Evolutionary conservation across 352 stramenopile genomes (phyloP).

Genomic region (Pseudoperonospora humuli): DNA sequence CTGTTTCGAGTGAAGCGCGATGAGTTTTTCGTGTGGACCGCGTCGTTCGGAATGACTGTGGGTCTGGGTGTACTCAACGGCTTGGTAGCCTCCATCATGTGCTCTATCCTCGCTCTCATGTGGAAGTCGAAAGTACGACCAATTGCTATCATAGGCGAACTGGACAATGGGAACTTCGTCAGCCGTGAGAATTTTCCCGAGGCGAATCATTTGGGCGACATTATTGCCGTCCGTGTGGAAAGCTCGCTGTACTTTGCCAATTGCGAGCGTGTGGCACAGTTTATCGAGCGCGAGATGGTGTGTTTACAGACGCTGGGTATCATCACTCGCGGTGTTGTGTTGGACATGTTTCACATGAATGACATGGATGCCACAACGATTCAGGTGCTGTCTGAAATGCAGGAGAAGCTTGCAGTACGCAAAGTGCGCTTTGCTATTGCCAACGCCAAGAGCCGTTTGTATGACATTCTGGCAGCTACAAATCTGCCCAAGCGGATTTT

Average conservation of each 20-base stretch:
- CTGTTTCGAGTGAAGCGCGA: slow-evolving; percentile 13
- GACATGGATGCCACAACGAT: slow-evolving; percentile 20
- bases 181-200: slow-evolving; percentile 11
- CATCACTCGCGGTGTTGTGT: slow-evolving; percentile 9
- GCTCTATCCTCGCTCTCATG: slow-evolving; percentile 12
- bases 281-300: slow-evolving; percentile 13
- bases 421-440: slow-evolving; percentile 11
- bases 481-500: slow-evolving; percentile 15
- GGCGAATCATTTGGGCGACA: slow-evolving; percentile 5
- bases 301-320: slow-evolving; percentile 7
- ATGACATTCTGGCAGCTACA: slow-evolving; percentile 8
- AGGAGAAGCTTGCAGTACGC: slow-evolving; percentile 14
- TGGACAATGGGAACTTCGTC: slow-evolving; percentile 8
- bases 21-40: slow-evolving; percentile 14
- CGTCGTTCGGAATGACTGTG: slow-evolving; percentile 9
- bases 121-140: slow-evolving; percentile 11
- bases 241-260: slow-evolving; percentile 14
- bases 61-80: slow-evolving; percentile 11
- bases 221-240: slow-evolving; percentile 14
- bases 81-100: slow-evolving; percentile 11
- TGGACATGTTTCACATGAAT: slow-evolving; percentile 19
- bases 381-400: slow-evolving; percentile 13
- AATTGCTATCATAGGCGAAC: slow-evolving; percentile 8
- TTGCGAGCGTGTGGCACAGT: slow-evolving; percentile 10
- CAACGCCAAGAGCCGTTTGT: slow-evolving; percentile 14